phyloP scores from a whole-genome alignment of 177 flowering plant species.

The Vitis hybrid region DNA sequence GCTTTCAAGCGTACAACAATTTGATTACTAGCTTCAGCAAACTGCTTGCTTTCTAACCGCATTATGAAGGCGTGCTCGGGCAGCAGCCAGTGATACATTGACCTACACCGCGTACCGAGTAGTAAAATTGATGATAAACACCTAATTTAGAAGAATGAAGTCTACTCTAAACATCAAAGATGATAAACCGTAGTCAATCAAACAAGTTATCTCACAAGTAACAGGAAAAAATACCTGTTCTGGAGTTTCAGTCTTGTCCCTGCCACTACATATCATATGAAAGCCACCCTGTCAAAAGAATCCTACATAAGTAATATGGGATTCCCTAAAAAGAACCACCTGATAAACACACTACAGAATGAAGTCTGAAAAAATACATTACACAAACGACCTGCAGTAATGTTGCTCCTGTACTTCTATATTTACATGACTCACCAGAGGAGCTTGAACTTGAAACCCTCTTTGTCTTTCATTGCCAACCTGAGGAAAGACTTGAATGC shows the following conservation, averaged over 20 bases:
- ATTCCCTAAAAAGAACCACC: no score
- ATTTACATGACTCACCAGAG: no score
- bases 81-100: slow-evolving; percentile 50
- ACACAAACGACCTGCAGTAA: no score
- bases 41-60: slow-evolving; percentile 84
- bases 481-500: slow-evolving; percentile 64
- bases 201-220: neutral
- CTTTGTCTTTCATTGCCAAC: slow-evolving; percentile 26
- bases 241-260: slow-evolving; percentile 98
- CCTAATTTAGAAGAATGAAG: no score
- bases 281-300: slow-evolving; percentile 76
- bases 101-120: slow-evolving; percentile 41
- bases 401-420: no score
- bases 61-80: slow-evolving; percentile 66
- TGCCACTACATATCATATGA: slow-evolving; percentile 97
- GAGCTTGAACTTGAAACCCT: no score
- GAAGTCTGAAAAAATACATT: neutral
- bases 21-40: slow-evolving; percentile 82
- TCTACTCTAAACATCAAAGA: neutral
- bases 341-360: no score
- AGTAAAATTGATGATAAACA: neutral
- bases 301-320: neutral
- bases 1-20: slow-evolving; percentile 64
- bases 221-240: slow-evolving; percentile 61
- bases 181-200: neutral